Percentiles rank a stretch among this genome's conserved stretches.
These are phyloP conservation scores for Fagopyrum homotropicum DNA, from an alignment of 148 eudicot species.

Conservation along the genomic window DNA sequence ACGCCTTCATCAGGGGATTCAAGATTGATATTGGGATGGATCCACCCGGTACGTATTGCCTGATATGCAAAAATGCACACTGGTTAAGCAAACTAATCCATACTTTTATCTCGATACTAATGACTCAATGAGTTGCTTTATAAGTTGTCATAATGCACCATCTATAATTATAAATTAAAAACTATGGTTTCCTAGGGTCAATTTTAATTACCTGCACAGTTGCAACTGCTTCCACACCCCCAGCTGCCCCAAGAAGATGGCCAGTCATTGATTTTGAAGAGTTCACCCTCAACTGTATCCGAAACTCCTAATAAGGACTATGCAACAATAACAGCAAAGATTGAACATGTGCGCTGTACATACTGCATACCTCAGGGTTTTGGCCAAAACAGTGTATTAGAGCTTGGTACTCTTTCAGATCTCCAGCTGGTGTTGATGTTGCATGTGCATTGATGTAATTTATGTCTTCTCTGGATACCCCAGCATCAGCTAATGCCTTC, in stretches of 20 bases:
- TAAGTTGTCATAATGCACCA: too few relatives aligned
- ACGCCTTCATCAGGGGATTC: conserved; percentile 83
- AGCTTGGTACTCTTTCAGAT: conserved; percentile 92
- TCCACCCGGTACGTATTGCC: conserved; percentile 96
- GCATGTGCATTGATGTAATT: conserved; percentile 98
- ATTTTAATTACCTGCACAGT: conserved; percentile 64
- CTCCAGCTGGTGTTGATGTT: conserved; percentile 88
- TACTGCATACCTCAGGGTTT: conserved; percentile 74
- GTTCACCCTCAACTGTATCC: conserved; percentile 64
- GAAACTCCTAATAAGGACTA: not conserved
- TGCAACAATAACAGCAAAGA: conserved; percentile 5
- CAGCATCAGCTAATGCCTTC: conserved; percentile 79
- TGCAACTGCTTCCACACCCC: conserved; percentile 94
- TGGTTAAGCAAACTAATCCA: not conserved
- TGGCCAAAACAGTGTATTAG: conserved; percentile 73
- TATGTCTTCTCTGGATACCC: conserved; percentile 79
- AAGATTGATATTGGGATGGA: conserved; percentile 94
- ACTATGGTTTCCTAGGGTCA: too few relatives aligned
- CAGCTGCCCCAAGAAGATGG: conserved; percentile 97
- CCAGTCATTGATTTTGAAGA: conserved; percentile 95
- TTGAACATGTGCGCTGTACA: not conserved
- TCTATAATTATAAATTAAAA: too few relatives aligned
- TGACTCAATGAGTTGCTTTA: too few relatives aligned
- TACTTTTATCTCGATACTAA: not conserved
- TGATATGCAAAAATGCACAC: conserved; percentile 15